phyloP scores from a whole-genome alignment of 2,329 filamentous ascomycete species.

The Phaeophleospora eucalypticola region DNA sequence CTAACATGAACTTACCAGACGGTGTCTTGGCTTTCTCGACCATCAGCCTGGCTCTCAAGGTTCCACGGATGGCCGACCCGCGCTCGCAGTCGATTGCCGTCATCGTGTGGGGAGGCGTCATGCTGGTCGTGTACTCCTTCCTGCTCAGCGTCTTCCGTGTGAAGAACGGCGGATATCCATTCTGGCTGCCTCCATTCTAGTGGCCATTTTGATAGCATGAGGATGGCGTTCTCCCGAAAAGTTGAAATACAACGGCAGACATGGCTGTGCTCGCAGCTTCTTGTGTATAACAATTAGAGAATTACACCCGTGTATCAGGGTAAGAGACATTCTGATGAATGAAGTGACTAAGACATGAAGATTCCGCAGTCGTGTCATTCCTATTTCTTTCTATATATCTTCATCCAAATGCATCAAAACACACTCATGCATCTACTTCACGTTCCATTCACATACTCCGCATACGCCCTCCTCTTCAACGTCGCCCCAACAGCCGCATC shows the following conservation, averaged over 20 bases:
- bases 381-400: too few species aligned
- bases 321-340: too few species aligned
- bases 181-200: slow-evolving; percentile 85
- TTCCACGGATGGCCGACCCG: slow-evolving; percentile 77
- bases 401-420: too few species aligned
- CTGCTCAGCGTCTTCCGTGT: slow-evolving; percentile 87
- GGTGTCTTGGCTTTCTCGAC: slow-evolving; percentile 81
- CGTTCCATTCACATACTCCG: slow-evolving; percentile 1
- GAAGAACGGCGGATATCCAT: slow-evolving; percentile 94
- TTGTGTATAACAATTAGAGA: neutral
- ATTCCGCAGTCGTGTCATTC: too few species aligned
- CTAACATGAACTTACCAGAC: slow-evolving; percentile 49
- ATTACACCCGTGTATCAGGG: neutral
- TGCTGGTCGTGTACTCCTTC: slow-evolving; percentile 88
- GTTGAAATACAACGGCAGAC: too few species aligned
- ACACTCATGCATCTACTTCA: too few species aligned
- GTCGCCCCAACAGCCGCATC: slow-evolving; percentile 54
- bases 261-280: neutral
- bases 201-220: too few species aligned
- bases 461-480: slow-evolving; percentile 38
- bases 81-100: slow-evolving; percentile 77
- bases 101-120: slow-evolving; percentile 69
- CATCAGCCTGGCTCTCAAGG: slow-evolving; percentile 87
- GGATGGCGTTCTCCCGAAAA: too few species aligned
- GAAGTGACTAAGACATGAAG: too few species aligned